These are phyloP conservation scores for Monosporascus sp. DNA, from an alignment of 2,329 filamentous ascomycete species.

Conservation along the genomic window DNA sequence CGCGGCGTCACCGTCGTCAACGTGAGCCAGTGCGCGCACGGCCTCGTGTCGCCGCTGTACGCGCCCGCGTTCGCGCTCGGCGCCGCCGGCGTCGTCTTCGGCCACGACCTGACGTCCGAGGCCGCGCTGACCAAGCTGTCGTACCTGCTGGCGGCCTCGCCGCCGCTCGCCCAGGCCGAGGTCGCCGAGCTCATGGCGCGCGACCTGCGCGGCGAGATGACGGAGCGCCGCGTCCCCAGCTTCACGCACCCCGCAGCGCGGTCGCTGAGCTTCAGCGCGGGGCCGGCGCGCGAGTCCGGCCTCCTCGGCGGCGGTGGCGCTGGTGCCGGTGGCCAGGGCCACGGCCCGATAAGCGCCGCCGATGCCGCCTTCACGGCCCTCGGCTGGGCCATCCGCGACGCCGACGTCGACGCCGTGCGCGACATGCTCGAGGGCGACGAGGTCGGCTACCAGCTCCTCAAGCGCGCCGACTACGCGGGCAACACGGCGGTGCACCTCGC, in stretches of 20 bases:
- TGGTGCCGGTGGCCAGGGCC: slow-evolving; percentile 46
- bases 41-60: slow-evolving; percentile 73
- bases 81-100: slow-evolving; percentile 80
- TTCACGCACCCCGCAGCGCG: slow-evolving; percentile 65
- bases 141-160: slow-evolving; percentile 65
- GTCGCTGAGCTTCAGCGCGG: slow-evolving; percentile 23
- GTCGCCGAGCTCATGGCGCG: slow-evolving; percentile 67
- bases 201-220: slow-evolving; percentile 80
- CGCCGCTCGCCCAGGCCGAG: slow-evolving; percentile 57
- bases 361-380: slow-evolving; percentile 68
- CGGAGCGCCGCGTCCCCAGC: slow-evolving; percentile 64
- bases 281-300: slow-evolving; percentile 35
- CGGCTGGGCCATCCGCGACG: slow-evolving; percentile 73
- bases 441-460: slow-evolving; percentile 55
- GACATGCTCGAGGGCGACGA: slow-evolving; percentile 65
- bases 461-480: slow-evolving; percentile 73
- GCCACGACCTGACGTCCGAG: slow-evolving; percentile 83
- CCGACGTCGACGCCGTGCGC: slow-evolving; percentile 59
- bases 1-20: slow-evolving; percentile 84
- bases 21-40: slow-evolving; percentile 80
- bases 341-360: slow-evolving; percentile 49
- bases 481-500: slow-evolving; percentile 65
- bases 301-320: slow-evolving; percentile 32
- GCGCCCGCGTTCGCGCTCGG: slow-evolving; percentile 73
- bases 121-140: slow-evolving; percentile 87